These are phyloP conservation scores for Hortiboletus campestris DNA, from an alignment of 768 basidiomycete genomes.

Conservation along the genomic window DNA sequence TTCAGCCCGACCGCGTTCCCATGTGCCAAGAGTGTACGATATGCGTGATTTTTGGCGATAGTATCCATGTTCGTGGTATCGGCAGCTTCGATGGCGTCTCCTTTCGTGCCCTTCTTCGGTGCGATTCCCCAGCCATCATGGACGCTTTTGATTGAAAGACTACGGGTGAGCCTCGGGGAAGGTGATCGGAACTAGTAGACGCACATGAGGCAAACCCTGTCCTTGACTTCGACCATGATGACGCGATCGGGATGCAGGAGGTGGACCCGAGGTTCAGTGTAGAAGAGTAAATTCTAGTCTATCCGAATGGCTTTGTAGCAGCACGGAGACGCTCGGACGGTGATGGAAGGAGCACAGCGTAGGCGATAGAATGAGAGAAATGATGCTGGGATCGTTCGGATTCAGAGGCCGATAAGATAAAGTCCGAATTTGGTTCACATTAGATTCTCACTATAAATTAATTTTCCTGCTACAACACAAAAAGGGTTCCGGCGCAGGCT, in stretches of 20 bases:
- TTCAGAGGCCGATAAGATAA: not conserved
- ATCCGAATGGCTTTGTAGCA: not conserved
- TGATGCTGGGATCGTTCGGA: not conserved
- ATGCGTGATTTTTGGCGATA: conserved; percentile 73
- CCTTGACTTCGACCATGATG: conserved; percentile 57
- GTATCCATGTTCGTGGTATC: conserved; percentile 87
- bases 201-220: conserved; percentile 91
- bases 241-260: not conserved
- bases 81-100: conserved; percentile 85
- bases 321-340: conserved; percentile 8
- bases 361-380: not conserved
- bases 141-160: conserved; percentile 47
- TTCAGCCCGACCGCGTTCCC: conserved; percentile 90
- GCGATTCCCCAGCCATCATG: conserved; percentile 97
- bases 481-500: too few species aligned
- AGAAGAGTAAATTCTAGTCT: not conserved
- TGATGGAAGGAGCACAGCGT: not conserved
- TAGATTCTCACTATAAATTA: too few species aligned
- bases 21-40: conserved; percentile 74
- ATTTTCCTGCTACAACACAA: too few species aligned
- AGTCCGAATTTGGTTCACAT: not conserved
- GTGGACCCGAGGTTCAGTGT: not conserved
- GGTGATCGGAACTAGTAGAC: conserved; percentile 18
- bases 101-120: conserved; percentile 63
- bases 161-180: not conserved